These are phyloP conservation scores for Kodamaea fungicola DNA, from an alignment of 1,139 yeast genomes.

Conservation along the genomic window DNA sequence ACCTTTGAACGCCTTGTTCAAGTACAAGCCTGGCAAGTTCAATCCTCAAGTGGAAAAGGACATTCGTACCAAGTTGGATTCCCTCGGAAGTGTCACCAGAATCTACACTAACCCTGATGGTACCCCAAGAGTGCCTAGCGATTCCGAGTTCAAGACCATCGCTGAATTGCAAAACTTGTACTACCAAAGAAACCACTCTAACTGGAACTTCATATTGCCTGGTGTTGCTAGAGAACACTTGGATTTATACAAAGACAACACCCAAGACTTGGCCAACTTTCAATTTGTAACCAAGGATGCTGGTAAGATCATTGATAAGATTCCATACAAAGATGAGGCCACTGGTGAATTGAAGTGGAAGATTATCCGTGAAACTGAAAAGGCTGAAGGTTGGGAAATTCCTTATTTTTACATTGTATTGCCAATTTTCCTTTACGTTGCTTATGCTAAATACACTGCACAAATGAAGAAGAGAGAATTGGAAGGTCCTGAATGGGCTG, in stretches of 20 bases:
- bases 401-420: conserved; percentile 74
- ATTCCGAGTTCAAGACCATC: conserved; percentile 67
- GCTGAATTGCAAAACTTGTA: conserved; percentile 69
- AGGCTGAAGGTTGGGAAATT: conserved; percentile 83
- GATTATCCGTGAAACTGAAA: conserved; percentile 68
- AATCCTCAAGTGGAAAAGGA: conserved; percentile 41
- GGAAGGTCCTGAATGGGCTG: conserved; percentile 73
- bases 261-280: conserved; percentile 58
- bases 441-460: conserved; percentile 45
- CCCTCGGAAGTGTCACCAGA: conserved; percentile 54
- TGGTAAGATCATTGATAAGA: conserved; percentile 71
- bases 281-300: conserved; percentile 62
- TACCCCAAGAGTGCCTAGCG: conserved; percentile 67
- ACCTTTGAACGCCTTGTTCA: conserved; percentile 39
- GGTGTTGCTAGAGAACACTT: conserved; percentile 53
- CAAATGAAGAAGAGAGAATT: conserved; percentile 41
- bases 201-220: conserved; percentile 60
- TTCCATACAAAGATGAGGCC: conserved; percentile 75
- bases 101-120: conserved; percentile 79
- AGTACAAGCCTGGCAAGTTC: conserved; percentile 37
- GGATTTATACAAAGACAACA: conserved; percentile 58
- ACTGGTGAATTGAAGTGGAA: conserved; percentile 83
- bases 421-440: conserved; percentile 46
- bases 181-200: conserved; percentile 55
- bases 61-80: conserved; percentile 41